Evolutionary conservation across 1,139 yeast species (phyloP), one percentile per base, ranked within the genome.

Genomic region (Citeromyces hawaiiensis): DNA sequence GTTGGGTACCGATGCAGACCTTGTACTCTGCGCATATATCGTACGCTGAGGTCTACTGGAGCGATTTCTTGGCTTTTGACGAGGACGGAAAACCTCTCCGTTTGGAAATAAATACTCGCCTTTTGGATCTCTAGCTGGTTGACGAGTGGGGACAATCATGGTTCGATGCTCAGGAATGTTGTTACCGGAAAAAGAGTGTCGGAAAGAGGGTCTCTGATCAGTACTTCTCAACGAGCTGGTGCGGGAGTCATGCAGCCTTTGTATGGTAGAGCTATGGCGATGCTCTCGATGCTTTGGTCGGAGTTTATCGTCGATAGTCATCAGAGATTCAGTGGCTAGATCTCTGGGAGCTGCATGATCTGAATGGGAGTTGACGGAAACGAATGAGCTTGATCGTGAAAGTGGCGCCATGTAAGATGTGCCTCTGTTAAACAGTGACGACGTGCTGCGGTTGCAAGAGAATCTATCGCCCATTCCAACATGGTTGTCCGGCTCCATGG

Each of bases 21-120:
- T 23, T 9, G 27, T 6, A 9, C 11, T 23, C 9, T 5, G 27
- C 11, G 11, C 27, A 9, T 23, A 23, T 6, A 23, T 23, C 27
- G 27, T 23, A 23, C 27, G 27, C 11, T 48, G 49, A 5, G 73
- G 73, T 42, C 67, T 55, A 2, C 47, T 38, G 38, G 61, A 51
- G 40, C 73, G 56, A 39, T 55, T 59, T 10, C 59, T 45, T 1
- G 71, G 68, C 13, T 62, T 55, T 36, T 52, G 51, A 36, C 76
- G 50, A 1, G 77, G 76, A 29, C 70, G 55, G 49, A 71, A 72
- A 4, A 70, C 62, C 48, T 71, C 78, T 38, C 78, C 78, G 49
- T 72, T 71, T 10, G 77, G 76, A 48, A 71, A 72, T 45, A 59
- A 64, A 48, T 63, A 70, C 39, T 60, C 52, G 4, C 70, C 69